Conservation (phyloP, 2,329 filamentous ascomycete genomes). For the Fusarium sp. region DNA sequence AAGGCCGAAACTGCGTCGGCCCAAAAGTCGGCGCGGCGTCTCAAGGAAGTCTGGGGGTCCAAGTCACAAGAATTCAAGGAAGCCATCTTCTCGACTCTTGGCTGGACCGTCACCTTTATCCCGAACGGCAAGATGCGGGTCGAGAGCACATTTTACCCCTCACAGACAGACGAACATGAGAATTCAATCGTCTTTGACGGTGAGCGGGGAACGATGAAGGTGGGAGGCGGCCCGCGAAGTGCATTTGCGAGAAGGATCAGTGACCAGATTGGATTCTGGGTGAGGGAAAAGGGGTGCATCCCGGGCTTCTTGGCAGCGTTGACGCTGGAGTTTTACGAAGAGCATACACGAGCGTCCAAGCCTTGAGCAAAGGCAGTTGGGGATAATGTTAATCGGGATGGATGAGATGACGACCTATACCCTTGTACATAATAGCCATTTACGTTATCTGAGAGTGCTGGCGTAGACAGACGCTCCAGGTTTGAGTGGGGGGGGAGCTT, state of each 20-base stretch:
- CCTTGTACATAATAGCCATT: constrained; percentile 34
- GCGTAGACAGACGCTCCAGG: background rate
- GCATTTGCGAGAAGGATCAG: constrained; percentile 86
- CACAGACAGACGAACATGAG: constrained; percentile 73
- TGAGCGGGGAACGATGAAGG: constrained; percentile 97
- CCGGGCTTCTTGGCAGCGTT: constrained; percentile 91
- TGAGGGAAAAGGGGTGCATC: constrained; percentile 91
- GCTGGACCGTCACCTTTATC: constrained; percentile 95
- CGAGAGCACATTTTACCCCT: constrained; percentile 85
- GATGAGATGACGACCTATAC: constrained; percentile 42
- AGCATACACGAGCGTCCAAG: constrained; percentile 53
- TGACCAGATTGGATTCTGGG: constrained; percentile 94
- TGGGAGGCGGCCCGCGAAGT: constrained; percentile 88
- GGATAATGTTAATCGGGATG: constrained; percentile 4
- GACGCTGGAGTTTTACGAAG: constrained; percentile 93
- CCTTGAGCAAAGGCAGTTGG: background rate
- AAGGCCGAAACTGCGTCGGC: constrained; percentile 75
- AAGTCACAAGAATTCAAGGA: constrained; percentile 97
- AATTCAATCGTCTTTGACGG: constrained; percentile 88
- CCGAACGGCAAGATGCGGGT: constrained; percentile 97
- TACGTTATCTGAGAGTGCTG: constrained; percentile 2
- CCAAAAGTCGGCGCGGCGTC: constrained; percentile 84
- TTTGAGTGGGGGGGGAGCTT: background rate
- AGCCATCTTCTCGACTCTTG: constrained; percentile 89
- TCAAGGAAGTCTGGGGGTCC: constrained; percentile 91